phyloP scores from a whole-genome alignment of 2,329 filamentous ascomycete genomes.

The Botrytis tulipae region DNA sequence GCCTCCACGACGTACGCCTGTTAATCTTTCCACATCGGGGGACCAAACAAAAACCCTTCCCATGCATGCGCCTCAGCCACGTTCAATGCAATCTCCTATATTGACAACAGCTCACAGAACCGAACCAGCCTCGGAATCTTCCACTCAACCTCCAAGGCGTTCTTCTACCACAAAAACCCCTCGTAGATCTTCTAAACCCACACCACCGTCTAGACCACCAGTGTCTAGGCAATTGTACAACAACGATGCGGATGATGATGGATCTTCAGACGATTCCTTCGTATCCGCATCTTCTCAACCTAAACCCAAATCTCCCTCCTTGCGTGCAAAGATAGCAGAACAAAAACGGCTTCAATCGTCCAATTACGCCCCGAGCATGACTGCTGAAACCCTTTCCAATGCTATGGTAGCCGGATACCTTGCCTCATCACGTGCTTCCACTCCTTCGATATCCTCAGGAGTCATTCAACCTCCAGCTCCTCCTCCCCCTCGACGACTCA shows the following conservation, averaged over 20 bases:
- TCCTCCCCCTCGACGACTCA: conserved; percentile 36
- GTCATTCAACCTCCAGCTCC: conserved; percentile 29
- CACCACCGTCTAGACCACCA: conserved; percentile 14
- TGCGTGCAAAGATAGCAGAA: conserved; percentile 32
- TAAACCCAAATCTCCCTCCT: conserved; percentile 26
- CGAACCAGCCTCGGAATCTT: background rate
- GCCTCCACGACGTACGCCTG: background rate
- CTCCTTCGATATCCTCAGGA: conserved; percentile 36
- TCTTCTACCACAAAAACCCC: conserved; percentile 6
- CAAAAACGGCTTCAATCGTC: conserved; percentile 29
- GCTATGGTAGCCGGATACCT: conserved; percentile 75
- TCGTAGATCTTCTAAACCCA: conserved; percentile 1
- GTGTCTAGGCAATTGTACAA: background rate
- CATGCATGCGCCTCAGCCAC: background rate
- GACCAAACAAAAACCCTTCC: background rate
- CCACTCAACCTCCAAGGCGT: background rate
- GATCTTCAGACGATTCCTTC: conserved; percentile 38
- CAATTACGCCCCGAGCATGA: conserved; percentile 41
- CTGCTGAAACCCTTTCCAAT: conserved; percentile 64
- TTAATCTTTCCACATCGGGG: background rate
- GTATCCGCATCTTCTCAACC: conserved; percentile 36
- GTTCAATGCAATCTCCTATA: background rate
- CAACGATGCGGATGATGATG: conserved; percentile 26
- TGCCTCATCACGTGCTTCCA: conserved; percentile 57
- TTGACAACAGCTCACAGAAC: background rate